Conservation (phyloP, 176 grass and related monocot species). For the Hyparrhenia diplandra region DNA sequence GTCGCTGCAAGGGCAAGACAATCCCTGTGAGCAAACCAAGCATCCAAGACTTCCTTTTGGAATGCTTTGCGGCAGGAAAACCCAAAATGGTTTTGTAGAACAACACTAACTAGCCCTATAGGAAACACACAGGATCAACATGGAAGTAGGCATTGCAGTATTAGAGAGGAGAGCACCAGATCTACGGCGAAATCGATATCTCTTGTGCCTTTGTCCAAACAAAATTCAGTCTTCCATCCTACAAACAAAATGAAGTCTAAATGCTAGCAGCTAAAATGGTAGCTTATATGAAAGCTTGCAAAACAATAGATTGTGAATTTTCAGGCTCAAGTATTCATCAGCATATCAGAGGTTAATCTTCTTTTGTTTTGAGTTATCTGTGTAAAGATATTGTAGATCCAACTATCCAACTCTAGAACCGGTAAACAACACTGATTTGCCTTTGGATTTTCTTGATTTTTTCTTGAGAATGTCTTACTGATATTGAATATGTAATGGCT, state of each 20-base stretch:
- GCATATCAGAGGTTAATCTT: not conserved
- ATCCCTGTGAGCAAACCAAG: constrained; percentile 75
- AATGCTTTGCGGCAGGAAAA: constrained; percentile 67
- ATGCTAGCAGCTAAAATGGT: no score
- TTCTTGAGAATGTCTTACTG: not conserved
- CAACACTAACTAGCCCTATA: constrained; percentile 31
- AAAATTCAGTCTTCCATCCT: no score
- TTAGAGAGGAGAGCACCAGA: no score
- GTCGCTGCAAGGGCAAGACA: constrained; percentile 92
- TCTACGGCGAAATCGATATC: no score
- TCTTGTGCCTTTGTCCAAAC: no score
- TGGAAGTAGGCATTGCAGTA: no score
- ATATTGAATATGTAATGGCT: not conserved
- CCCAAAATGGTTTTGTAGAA: constrained; percentile 67
- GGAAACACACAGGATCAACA: no score
- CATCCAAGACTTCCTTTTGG: constrained; percentile 75
- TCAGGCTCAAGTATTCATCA: not conserved
- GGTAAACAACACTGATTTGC: not conserved
- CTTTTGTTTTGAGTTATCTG: no score
- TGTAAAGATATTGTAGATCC: no score
- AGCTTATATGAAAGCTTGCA: no score
- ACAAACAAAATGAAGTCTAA: no score
- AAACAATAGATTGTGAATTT: no score
- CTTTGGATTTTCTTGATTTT: constrained; percentile 4
- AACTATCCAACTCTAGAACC: not conserved